Percentiles rank a stretch among this genome's conserved stretches.
Evolutionary conservation across 139 green algal species (phyloP).

Genomic region (Ettlia oleoabundans): DNA sequence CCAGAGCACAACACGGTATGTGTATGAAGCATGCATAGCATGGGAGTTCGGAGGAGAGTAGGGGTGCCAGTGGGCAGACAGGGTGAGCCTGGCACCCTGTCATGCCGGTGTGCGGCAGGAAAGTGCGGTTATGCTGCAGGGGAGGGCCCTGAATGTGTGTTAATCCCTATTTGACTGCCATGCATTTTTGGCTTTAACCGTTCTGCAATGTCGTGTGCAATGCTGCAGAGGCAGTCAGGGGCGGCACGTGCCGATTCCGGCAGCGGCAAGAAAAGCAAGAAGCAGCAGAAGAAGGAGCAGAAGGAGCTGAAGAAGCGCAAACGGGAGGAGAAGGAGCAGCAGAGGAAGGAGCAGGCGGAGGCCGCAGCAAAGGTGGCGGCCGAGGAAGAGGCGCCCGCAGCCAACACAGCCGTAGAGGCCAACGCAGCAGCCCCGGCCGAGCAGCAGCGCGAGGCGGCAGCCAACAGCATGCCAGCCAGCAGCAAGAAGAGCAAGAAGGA

Average conservation of each 20-base stretch:
- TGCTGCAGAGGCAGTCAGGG: neutral
- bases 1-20: no score
- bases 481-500: neutral
- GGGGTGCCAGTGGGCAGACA: no score
- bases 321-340: conserved; percentile 42
- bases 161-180: no score
- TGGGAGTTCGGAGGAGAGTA: no score
- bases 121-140: no score
- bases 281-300: conserved; percentile 21
- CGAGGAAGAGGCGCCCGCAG: neutral
- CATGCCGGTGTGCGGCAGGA: no score
- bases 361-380: neutral
- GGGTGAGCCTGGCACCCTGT: no score
- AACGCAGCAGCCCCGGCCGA: neutral
- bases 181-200: no score
- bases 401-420: neutral
- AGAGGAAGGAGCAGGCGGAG: conserved; percentile 21
- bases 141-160: no score
- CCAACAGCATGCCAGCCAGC: neutral
- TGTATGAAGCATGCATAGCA: no score
- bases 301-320: conserved; percentile 37
- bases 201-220: no score
- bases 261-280: neutral
- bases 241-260: neutral
- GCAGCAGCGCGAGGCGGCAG: neutral